Base-by-base conservation (phyloP, 257 asterid species). In the Solanum pimpinellifolium region DNA sequence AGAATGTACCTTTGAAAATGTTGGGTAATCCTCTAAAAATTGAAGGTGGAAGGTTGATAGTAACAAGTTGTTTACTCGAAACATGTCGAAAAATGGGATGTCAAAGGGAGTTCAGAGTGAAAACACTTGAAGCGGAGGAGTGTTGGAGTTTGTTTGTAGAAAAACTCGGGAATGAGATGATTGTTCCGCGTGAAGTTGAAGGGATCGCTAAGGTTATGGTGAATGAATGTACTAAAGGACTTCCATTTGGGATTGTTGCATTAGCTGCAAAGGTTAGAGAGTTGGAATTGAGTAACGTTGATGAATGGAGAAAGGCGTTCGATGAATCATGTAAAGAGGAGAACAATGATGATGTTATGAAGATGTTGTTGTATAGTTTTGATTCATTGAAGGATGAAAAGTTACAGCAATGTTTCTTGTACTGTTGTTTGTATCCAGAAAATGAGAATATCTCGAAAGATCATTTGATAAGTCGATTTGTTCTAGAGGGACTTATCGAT, bases 401-500 rank as follows among this genome's bases (percentile, higher is more conserved):
- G 41, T 16, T 80, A 80, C 85, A 81, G 20, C 29, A 81, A 11
- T 90, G 89, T 39, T 89, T 90, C 41, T 49, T 89, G 78, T 90
- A 86, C 31, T 90, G 92, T 49, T 90, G 88, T 25, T 80, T 89
- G 87, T 89, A 91, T 86, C 91, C 92, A 60, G 89, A 86, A 86
- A 88, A 85, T 62, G 70, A 69, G 59, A 68, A 84, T 47, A 89
- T 89, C 42, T 84, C 70, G 1, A 84, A 86, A 59, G 92, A 89
- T 42, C 20, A 81, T 49, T 56, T 91, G 56, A 91, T 91, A 20
- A 68, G 42, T 44, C 83, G 74, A 20, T 91, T 88, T 78, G 87
- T 91, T 29, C 44, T 59, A 7, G 90, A 89, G 62, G 86, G 86
- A 60, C 83, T 91, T 11, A 83, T 91, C 88, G 89, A 89, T 41